Percentiles rank a stretch among this genome's conserved stretches.
phyloP scores from a whole-genome alignment of 2,329 filamentous ascomycete genomes.

The Fonsecaea pugnacius region DNA sequence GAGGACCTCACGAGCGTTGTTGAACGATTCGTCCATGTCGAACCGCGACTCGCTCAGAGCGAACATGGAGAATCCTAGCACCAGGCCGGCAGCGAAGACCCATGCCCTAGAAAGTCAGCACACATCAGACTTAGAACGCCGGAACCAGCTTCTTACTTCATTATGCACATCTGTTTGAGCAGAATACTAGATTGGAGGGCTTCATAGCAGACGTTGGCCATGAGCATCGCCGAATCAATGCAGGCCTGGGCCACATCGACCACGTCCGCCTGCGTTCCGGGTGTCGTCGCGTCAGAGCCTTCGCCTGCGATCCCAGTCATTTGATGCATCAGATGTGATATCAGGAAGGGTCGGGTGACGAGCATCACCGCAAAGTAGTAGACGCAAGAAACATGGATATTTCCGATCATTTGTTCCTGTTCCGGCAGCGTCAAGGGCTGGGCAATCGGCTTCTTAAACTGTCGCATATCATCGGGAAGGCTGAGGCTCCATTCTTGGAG shows the following conservation, averaged over 20 bases:
- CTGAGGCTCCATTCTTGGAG: slow-evolving; percentile 54
- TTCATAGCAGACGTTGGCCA: slow-evolving; percentile 60
- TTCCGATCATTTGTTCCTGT: slow-evolving; percentile 51
- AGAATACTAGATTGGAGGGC: slow-evolving; percentile 52
- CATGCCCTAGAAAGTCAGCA: slow-evolving; percentile 48
- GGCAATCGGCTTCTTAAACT: slow-evolving; percentile 39
- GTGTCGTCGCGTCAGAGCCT: background rate
- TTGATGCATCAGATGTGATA: slow-evolving; percentile 51
- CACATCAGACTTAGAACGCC: background rate
- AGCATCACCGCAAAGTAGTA: slow-evolving; percentile 65
- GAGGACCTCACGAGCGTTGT: slow-evolving; percentile 57
- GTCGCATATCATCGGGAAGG: slow-evolving; percentile 44
- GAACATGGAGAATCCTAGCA: slow-evolving; percentile 62
- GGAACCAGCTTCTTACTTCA: slow-evolving; percentile 54
- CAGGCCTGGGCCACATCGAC: slow-evolving; percentile 56
- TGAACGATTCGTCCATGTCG: slow-evolving; percentile 56
- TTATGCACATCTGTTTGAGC: slow-evolving; percentile 61
- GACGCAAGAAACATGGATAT: slow-evolving; percentile 60
- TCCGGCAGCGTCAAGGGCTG: slow-evolving; percentile 29
- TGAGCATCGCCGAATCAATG: slow-evolving; percentile 60
- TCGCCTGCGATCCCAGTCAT: slow-evolving; percentile 15
- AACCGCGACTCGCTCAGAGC: slow-evolving; percentile 53
- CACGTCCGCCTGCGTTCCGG: slow-evolving; percentile 15
- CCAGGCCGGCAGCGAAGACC: slow-evolving; percentile 61
- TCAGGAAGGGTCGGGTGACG: slow-evolving; percentile 61